Conservation (phyloP, 106 monocot genomes). For the Dendrobium officinale region DNA sequence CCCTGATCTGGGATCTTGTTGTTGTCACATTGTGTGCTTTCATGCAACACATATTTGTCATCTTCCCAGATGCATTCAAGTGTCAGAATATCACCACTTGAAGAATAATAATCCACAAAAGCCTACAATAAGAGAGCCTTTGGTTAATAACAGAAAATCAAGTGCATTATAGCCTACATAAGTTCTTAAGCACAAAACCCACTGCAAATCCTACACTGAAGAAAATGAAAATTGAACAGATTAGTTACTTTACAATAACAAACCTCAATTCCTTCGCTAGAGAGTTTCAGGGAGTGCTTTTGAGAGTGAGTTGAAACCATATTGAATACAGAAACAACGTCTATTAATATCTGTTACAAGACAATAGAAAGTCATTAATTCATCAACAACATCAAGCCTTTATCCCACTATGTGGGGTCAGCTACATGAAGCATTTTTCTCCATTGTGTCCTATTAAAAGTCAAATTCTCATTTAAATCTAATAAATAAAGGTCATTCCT, state of each 20-base stretch:
- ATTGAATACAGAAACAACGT: conserved; percentile 70
- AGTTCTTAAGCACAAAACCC: neutral
- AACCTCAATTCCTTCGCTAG: conserved; percentile 56
- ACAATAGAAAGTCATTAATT: too few relatives aligned
- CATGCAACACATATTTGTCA: conserved; percentile 90
- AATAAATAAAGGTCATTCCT: too few relatives aligned
- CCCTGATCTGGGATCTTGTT: conserved; percentile 12
- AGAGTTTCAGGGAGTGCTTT: conserved; percentile 57
- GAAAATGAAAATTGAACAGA: neutral
- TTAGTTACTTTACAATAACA: conserved; percentile 3
- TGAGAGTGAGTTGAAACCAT: conserved; percentile 46
- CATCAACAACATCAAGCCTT: too few relatives aligned
- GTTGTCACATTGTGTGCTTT: conserved; percentile 22
- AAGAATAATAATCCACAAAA: conserved; percentile 70
- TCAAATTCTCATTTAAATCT: too few relatives aligned
- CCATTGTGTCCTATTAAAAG: too few relatives aligned
- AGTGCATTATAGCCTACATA: neutral
- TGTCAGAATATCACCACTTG: conserved; percentile 20
- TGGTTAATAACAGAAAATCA: neutral
- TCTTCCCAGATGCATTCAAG: conserved; percentile 71
- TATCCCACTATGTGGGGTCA: too few relatives aligned
- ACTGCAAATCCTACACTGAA: neutral
- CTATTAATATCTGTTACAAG: conserved; percentile 56
- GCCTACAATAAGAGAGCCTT: conserved; percentile 24
- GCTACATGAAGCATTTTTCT: too few relatives aligned